Evolutionary conservation across 495 filamentous ascomycete species (phyloP), one percentile per base, ranked within the genome.

Genomic region (Penicillium cosmopolitanum): DNA sequence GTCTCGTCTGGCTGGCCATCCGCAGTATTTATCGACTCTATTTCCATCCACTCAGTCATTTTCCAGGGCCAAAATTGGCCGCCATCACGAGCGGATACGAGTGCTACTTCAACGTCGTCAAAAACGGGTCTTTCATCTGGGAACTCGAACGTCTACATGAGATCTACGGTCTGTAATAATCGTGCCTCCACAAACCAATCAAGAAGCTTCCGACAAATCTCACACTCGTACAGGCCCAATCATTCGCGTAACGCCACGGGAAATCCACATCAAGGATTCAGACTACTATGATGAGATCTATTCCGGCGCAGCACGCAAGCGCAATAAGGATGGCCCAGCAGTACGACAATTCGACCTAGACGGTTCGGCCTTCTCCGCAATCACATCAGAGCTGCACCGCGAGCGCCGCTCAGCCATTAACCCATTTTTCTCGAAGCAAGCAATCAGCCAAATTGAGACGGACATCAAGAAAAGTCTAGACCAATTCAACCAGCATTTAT

Each of bases 21-120:
- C 51, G 52, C 47, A 57, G 50, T 21, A 57, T 82, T 38, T 82
- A 84, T 56, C 73, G 81, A n/a, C 57, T 85, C 5, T 81, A 75
- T 56, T 76, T 86, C 60, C 73, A 77, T 23, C 83, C 83, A 11
- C 58, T 85, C 4, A 60, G 74, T 15, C 64, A 72, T 13, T 74
- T 87, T 36, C 84, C 81, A 0, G 74, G 75, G 5, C 75, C 74
- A 0, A 66, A 59, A 19, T 54, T 75, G 10, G 83, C 85, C 0
- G 86, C 84, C 0, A 40, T 76, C 0, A 84, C 78, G 0, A 40
- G 57, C 21, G 74, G 62, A 55, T 84, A 85, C 55, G 81, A 87
- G 58, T 76, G 73, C 40, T 84, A 82, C 58, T 82, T 72, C 57
- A 76, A 85, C 58, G 63, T 75, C 18, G 55, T 80, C 16, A 61